Percentiles rank a stretch among this genome's conserved stretches.
phyloP scores from a whole-genome alignment of 2,329 filamentous ascomycete genomes.

The Aspergillus arachidicola region DNA sequence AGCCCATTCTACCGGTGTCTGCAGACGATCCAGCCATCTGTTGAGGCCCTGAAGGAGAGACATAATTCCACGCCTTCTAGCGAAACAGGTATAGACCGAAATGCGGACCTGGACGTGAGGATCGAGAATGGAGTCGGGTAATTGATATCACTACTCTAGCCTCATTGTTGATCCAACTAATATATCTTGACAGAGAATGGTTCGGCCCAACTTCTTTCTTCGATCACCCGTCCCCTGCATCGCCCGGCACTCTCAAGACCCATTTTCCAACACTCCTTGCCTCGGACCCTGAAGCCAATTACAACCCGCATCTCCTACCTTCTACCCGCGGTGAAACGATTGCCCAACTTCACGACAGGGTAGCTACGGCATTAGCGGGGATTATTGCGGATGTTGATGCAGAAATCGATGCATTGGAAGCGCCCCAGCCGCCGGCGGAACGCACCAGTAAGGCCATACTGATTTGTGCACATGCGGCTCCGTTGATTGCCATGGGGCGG shows the following conservation, averaged over 20 bases:
- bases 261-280: slow-evolving; percentile 59
- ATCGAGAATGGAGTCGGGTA: slow-evolving; percentile 58
- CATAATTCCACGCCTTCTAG: background rate
- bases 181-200: slow-evolving; percentile 68
- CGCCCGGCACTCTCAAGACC: slow-evolving; percentile 60
- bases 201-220: slow-evolving; percentile 81
- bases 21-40: slow-evolving; percentile 74
- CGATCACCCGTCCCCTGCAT: slow-evolving; percentile 77
- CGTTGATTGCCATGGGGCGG: slow-evolving; percentile 82
- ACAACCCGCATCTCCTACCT: slow-evolving; percentile 69
- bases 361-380: slow-evolving; percentile 68
- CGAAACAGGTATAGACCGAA: background rate
- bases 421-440: slow-evolving; percentile 52
- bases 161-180: background rate
- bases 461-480: slow-evolving; percentile 87
- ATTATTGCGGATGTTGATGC: slow-evolving; percentile 74
- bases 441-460: slow-evolving; percentile 64
- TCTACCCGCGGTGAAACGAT: slow-evolving; percentile 76
- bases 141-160: background rate
- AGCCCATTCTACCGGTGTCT: slow-evolving; percentile 87
- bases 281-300: slow-evolving; percentile 44
- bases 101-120: slow-evolving; percentile 44
- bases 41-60: slow-evolving; percentile 43
- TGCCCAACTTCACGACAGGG: slow-evolving; percentile 74
- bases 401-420: slow-evolving; percentile 45